Evolutionary conservation across 2,329 filamentous ascomycete species (phyloP).

Genomic region (Fusarium sp.): DNA sequence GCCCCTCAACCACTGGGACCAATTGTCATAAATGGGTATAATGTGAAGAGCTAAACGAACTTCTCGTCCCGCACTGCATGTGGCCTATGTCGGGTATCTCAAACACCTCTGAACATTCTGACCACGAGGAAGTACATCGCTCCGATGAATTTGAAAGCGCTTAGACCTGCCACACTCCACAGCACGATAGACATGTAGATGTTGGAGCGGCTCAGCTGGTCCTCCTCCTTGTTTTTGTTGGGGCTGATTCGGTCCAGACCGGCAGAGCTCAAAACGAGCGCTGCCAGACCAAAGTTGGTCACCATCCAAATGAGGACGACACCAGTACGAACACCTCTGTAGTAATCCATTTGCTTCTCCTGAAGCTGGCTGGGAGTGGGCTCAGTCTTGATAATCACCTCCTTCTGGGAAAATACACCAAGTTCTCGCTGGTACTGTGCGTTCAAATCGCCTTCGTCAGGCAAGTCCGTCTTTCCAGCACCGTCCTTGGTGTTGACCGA

Average conservation of each 20-base stretch:
- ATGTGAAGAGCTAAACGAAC: slow-evolving; percentile 34
- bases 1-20: slow-evolving; percentile 14
- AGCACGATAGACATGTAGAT: slow-evolving; percentile 90
- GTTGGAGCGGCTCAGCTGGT: slow-evolving; percentile 70
- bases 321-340: slow-evolving; percentile 92
- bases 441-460: slow-evolving; percentile 94
- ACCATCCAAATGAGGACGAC: slow-evolving; percentile 98
- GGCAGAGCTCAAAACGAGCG: slow-evolving; percentile 86
- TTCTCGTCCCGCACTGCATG: slow-evolving; percentile 12
- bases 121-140: slow-evolving; percentile 94
- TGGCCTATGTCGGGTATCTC: slow-evolving; percentile 32
- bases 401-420: slow-evolving; percentile 78
- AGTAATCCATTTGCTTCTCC: slow-evolving; percentile 97
- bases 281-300: slow-evolving; percentile 89
- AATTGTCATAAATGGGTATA: slow-evolving; percentile 48
- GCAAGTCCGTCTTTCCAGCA: slow-evolving; percentile 91
- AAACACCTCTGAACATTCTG: slow-evolving; percentile 82
- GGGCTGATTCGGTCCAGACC: slow-evolving; percentile 78
- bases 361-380: slow-evolving; percentile 67
- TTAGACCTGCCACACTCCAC: slow-evolving; percentile 88
- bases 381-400: slow-evolving; percentile 75
- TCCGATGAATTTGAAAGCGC: slow-evolving; percentile 87
- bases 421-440: slow-evolving; percentile 93
- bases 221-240: slow-evolving; percentile 52
- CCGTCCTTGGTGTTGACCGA: slow-evolving; percentile 91